phyloP scores from a whole-genome alignment of 202 grass and related monocot species.

The Panicum virgatum region DNA sequence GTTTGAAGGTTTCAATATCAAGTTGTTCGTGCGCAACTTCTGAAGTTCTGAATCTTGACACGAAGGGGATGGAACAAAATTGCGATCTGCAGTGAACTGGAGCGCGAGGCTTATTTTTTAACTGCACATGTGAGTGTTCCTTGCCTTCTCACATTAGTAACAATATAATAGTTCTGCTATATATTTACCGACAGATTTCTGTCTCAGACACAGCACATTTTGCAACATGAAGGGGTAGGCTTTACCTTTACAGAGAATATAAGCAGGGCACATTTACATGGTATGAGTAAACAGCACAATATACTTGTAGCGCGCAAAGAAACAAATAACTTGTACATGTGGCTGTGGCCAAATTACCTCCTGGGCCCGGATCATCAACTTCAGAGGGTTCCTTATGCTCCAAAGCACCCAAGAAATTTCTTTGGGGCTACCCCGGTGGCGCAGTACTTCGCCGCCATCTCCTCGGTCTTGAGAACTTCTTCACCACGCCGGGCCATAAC shows the following conservation, averaged over 20 bases:
- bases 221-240: background rate
- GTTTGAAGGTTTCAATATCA: background rate
- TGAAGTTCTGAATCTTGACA: background rate
- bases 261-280: background rate
- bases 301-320: background rate
- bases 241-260: slow-evolving; percentile 4
- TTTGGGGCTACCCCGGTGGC: slow-evolving; percentile 59
- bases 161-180: background rate
- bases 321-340: background rate
- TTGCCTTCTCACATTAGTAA: background rate
- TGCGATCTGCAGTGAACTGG: background rate
- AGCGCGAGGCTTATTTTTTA: background rate
- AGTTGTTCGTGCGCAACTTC: background rate
- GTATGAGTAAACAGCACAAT: background rate
- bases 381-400: slow-evolving; percentile 25
- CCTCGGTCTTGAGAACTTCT: slow-evolving; percentile 65
- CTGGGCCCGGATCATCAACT: background rate
- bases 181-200: background rate
- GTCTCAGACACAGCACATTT: background rate
- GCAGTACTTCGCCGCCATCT: slow-evolving; percentile 59
- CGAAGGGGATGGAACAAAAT: background rate
- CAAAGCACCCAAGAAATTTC: slow-evolving; percentile 65
- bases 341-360: background rate
- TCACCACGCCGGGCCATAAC: slow-evolving; percentile 47
- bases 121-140: background rate